These are phyloP conservation scores for Penicillium sp. DNA, from an alignment of 2,329 filamentous ascomycete genomes.

Conservation along the genomic window DNA sequence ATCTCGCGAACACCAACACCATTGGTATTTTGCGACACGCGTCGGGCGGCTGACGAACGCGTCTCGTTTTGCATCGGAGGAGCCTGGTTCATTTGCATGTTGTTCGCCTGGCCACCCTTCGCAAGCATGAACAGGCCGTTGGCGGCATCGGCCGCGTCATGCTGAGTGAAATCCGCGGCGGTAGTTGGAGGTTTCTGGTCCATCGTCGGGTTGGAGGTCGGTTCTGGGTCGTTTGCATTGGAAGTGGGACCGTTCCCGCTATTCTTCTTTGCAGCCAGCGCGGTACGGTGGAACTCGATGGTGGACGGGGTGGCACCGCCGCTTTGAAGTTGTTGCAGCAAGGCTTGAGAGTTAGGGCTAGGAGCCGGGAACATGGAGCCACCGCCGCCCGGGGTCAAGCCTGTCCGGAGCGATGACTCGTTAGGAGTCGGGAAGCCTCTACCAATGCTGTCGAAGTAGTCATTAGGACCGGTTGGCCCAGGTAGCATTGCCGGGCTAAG, in stretches of 20 bases:
- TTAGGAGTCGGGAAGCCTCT: conserved; percentile 92
- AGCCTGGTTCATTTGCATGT: conserved; percentile 52
- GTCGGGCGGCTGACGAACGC: conserved; percentile 41
- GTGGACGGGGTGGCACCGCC: conserved; percentile 87
- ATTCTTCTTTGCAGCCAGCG: conserved; percentile 71
- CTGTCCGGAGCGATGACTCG: conserved; percentile 89
- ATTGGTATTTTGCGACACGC: conserved; percentile 46
- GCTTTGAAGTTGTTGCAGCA: conserved; percentile 77
- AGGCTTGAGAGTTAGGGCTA: conserved; percentile 80
- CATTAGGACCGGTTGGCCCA: conserved; percentile 70
- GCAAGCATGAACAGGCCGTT: conserved; percentile 93
- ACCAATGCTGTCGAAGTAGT: conserved; percentile 87
- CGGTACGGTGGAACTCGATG: conserved; percentile 91
- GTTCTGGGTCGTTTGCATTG: conserved; percentile 43
- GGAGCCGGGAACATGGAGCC: conserved; percentile 96
- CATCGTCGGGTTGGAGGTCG: conserved; percentile 45
- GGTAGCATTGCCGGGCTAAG: conserved; percentile 97
- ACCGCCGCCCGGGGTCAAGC: conserved; percentile 89
- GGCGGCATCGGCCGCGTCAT: conserved; percentile 89
- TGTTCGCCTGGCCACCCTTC: conserved; percentile 59
- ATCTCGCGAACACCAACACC: conserved; percentile 65
- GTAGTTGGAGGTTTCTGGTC: conserved; percentile 50
- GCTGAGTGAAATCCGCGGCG: conserved; percentile 72
- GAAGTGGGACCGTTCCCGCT: conserved; percentile 48
- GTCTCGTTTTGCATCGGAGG: conserved; percentile 44